Conservation (phyloP, 176 grass and related monocot species). For the Bromus sterilis region DNA sequence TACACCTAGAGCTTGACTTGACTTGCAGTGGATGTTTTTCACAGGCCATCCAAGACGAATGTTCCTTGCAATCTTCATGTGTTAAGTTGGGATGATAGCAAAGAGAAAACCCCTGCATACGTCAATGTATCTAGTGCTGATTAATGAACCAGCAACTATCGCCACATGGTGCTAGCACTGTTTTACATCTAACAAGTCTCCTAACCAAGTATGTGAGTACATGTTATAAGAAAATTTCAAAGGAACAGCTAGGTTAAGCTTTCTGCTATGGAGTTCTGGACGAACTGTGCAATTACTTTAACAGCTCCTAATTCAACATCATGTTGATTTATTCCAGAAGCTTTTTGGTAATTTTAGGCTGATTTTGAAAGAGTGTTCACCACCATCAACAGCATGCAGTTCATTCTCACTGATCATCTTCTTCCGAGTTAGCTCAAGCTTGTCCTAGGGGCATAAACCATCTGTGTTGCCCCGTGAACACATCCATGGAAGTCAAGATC, state of each 20-base stretch:
- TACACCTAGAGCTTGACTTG: neutral
- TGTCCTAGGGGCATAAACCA: constrained; percentile 70
- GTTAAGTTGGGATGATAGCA: neutral
- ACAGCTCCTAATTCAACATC: constrained; percentile 52
- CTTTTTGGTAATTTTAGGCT: constrained; percentile 66
- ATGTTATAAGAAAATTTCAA: neutral
- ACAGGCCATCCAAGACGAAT: neutral
- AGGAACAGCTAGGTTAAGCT: neutral
- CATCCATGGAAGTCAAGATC: neutral
- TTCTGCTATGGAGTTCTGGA: constrained; percentile 25
- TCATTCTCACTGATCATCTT: constrained; percentile 71
- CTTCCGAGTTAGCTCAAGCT: constrained; percentile 50
- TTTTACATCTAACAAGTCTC: neutral
- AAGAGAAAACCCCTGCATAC: neutral
- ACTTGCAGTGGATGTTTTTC: neutral
- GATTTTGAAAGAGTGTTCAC: constrained; percentile 84
- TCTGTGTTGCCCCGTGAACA: constrained; percentile 70
- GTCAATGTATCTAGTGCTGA: neutral
- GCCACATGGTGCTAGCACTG: neutral
- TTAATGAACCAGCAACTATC: neutral
- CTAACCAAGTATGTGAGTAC: neutral
- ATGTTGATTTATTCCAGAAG: constrained; percentile 44
- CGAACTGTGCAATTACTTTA: constrained; percentile 55
- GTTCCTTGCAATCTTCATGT: neutral
- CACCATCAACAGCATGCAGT: constrained; percentile 70